Evolutionary conservation across 2,329 filamentous ascomycete species (phyloP).

Genomic region (Aureobasidium zeae): DNA sequence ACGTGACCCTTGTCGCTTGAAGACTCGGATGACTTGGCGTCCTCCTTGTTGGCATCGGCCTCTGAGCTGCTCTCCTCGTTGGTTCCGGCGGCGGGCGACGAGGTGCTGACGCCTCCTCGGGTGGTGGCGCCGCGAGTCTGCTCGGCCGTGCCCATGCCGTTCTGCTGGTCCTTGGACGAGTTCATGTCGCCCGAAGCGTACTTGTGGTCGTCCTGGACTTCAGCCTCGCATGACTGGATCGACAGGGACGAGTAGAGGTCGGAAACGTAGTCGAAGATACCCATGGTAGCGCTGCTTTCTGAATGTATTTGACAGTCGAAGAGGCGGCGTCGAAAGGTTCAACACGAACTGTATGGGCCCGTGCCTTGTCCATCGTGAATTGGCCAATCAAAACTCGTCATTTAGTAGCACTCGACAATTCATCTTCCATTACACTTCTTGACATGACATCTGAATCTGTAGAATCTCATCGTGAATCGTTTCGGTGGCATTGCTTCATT

Average conservation of each 20-base stretch:
- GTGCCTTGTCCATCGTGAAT: background rate
- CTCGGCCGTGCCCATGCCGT: conserved; percentile 24
- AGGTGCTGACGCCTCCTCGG: conserved; percentile 32
- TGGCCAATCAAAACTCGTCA: conserved; percentile 3
- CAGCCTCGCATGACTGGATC: conserved; percentile 51
- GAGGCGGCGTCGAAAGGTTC: conserved; percentile 13
- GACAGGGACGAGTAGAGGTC: conserved; percentile 57
- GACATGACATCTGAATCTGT: background rate
- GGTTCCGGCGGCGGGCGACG: conserved; percentile 33
- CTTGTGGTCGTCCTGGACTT: conserved; percentile 46
- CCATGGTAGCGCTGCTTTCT: conserved; percentile 39
- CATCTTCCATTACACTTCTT: background rate
- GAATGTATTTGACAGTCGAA: conserved; percentile 10
- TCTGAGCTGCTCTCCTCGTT: conserved; percentile 36
- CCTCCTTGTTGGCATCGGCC: conserved; percentile 36
- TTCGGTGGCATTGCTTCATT: conserved; percentile 9
- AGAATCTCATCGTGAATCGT: background rate
- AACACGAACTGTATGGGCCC: background rate
- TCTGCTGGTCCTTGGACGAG: conserved; percentile 26
- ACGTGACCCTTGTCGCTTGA: conserved; percentile 22
- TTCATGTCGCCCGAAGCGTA: conserved; percentile 36
- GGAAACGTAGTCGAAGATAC: conserved; percentile 55
- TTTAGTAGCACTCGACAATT: background rate
- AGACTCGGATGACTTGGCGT: conserved; percentile 26
- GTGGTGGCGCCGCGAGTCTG: conserved; percentile 25